Percentiles rank a stretch among this genome's conserved stretches.
These are phyloP conservation scores for Cryptococcus jaspeensis DNA, from an alignment of 1,284 basidiomycete genomes.

Conservation along the genomic window DNA sequence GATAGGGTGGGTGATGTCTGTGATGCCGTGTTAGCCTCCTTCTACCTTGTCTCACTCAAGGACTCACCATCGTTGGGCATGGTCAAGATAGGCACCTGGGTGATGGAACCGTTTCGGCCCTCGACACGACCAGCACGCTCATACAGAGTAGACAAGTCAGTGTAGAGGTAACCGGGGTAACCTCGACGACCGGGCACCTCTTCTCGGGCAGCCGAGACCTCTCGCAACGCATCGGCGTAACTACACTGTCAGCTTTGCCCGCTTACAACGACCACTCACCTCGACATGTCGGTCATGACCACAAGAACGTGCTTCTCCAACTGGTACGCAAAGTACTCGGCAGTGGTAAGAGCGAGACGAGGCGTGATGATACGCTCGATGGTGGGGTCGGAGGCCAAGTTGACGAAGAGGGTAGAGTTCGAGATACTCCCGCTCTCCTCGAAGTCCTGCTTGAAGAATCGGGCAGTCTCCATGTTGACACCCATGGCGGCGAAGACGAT, in stretches of 20 bases:
- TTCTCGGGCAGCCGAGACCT: slow-evolving; percentile 98
- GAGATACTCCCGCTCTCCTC: slow-evolving; percentile 98
- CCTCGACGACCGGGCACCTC: slow-evolving; percentile 99
- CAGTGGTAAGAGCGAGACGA: slow-evolving; percentile 94
- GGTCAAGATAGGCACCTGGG: slow-evolving; percentile 98
- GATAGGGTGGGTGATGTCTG: slow-evolving; percentile 99
- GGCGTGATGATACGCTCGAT: slow-evolving; percentile 99
- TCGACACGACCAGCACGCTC: slow-evolving; percentile 98
- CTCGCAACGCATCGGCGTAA: slow-evolving; percentile 96
- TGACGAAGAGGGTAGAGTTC: slow-evolving; percentile 97
- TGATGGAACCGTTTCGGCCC: slow-evolving; percentile 98
- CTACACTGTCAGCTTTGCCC: slow-evolving; percentile 17
- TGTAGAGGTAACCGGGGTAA: slow-evolving; percentile 84
- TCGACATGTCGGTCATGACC: slow-evolving; percentile 93
- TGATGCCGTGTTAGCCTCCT: slow-evolving; percentile 20
- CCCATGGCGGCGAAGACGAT: slow-evolving; percentile 99
- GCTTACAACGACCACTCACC: slow-evolving; percentile 57
- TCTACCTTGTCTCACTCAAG: slow-evolving; percentile 1
- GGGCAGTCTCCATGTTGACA: slow-evolving; percentile 99
- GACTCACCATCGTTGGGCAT: slow-evolving; percentile 97
- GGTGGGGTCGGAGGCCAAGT: slow-evolving; percentile 99
- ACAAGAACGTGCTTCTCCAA: slow-evolving; percentile 99
- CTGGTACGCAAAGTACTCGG: slow-evolving; percentile 99
- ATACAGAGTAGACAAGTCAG: slow-evolving; percentile 97
- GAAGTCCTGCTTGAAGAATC: slow-evolving; percentile 99